Base-by-base conservation (phyloP, 371 early-diverging fungal species). In the Nosema muscidifuracis region DNA sequence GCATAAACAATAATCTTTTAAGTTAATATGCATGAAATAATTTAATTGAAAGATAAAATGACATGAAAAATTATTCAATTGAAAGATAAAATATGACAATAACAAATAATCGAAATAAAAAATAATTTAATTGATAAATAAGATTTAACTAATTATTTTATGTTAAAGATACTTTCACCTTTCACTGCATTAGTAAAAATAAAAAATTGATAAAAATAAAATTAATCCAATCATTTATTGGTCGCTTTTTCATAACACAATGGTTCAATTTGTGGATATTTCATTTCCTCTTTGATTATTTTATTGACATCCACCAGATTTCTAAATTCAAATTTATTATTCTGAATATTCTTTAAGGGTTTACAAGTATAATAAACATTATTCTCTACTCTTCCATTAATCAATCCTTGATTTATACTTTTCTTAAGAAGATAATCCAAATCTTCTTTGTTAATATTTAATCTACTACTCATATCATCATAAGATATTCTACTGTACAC, bases 261-360 rank as follows among this genome's bases (percentile, higher is more conserved):
- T 30, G 65, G 43, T 42, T 38, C 47, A 18, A 70, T 64, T 20
- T 40, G 56, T 26, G 76, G 71, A 65, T 75, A 75, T 53, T 65
- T 64, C 76, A 75, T 70, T 53, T 65, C 55, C 26, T 55, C 43
- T 33, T 75, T 57, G 18, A 75, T 62, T 7, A 38, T 33, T 16
- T 62, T 51, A 36, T 62, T 65, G 12, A 70, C 15, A 3, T 58
- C 31, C 28, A 67, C 53, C 20, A 63, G 20, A 22, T 67, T 34
- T 38, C 24, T 36, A 24, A 75, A 60, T 20, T 57, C 15, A 0
- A 61, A 38, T 33, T 70, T 58, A 40, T 30, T 38, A 12, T 61
- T 51, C 18, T 20, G 10, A 16, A 10, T 60, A 0, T 16, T 10
- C 15, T 53, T 53, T 0, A 18, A 22, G 1, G 22, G 38, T 28